Base-by-base conservation (phyloP, 805 yeast species). In the Wickerhamiella domercqiae region DNA sequence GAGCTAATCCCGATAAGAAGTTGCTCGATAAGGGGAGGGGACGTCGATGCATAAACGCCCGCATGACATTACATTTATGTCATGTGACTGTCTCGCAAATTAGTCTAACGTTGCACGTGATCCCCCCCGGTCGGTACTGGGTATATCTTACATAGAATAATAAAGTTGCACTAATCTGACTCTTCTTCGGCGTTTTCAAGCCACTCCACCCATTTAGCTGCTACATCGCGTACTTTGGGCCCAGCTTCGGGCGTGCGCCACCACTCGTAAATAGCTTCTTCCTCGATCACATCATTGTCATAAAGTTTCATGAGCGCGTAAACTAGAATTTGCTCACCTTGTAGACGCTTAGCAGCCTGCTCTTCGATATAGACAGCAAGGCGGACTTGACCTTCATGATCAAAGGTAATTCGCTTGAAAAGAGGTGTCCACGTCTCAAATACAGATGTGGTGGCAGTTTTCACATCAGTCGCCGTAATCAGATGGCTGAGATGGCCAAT, bases 121-220 rank as follows among this genome's bases (percentile, higher is more conserved):
- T n/a, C n/a, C n/a, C n/a, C n/a, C n/a, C n/a, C n/a, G n/a, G n/a
- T n/a, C n/a, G n/a, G n/a, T n/a, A n/a, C n/a, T n/a, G n/a, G n/a
- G n/a, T n/a, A n/a, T n/a, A n/a, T n/a, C n/a, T n/a, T n/a, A n/a
- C n/a, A n/a, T n/a, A n/a, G n/a, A n/a, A n/a, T n/a, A n/a, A n/a
- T n/a, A n/a, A n/a, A n/a, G n/a, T n/a, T n/a, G n/a, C n/a, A n/a
- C 13, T 24, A 68, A 19, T 75, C 83, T 44, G 67, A 58, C 46
- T 72, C 78, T 47, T 70, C 75, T 41, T 71, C 78, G 1, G 95
- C 96, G 34, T 75, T 80, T 49, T 70, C 69, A 41, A 87, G 67
- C 96, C 96, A 86, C 15, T 75, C 80, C 16, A 87, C 67, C 75
- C 87, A 87, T 55, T 75, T 77, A 6, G 61, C 70, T 2, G 82